phyloP scores from a whole-genome alignment of 1,284 basidiomycete species.

The Cutaneotrichosporon sp. region DNA sequence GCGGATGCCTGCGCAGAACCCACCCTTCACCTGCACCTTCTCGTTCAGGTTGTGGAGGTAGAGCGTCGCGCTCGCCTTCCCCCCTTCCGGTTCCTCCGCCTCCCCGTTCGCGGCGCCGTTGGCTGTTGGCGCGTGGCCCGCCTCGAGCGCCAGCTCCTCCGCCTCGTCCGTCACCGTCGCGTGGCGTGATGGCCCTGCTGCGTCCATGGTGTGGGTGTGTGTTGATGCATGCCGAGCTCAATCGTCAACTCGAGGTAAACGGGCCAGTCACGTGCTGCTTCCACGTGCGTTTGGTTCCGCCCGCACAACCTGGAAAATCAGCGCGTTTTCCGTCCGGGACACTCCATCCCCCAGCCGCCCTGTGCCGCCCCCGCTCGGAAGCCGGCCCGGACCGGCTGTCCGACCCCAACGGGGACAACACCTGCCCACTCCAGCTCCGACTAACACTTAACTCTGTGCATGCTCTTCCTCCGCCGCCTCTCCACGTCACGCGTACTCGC shows the following conservation, averaged over 20 bases:
- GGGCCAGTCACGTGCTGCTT: not conserved
- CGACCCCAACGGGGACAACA: not conserved
- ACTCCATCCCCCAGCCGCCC: not conserved
- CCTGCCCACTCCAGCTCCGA: not conserved
- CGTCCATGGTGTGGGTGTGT: constrained; percentile 10
- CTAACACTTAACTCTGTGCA: too few species aligned
- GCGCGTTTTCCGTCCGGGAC: too few species aligned
- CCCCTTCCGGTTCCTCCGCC: constrained; percentile 35
- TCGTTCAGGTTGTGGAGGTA: constrained; percentile 99
- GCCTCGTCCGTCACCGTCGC: constrained; percentile 31
- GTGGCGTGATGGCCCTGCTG: constrained; percentile 26
- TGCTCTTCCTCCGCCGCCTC: constrained; percentile 3
- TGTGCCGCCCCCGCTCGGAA: too few species aligned
- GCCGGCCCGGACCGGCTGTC: not conserved
- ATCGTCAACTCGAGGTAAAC: too few species aligned
- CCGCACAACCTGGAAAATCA: too few species aligned
- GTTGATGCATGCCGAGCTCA: too few species aligned
- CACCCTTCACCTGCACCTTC: constrained; percentile 85
- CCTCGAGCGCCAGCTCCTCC: constrained; percentile 24
- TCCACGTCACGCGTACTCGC: not conserved
- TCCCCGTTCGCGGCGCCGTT: constrained; percentile 9
- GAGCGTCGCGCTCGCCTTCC: constrained; percentile 82
- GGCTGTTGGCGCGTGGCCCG: constrained; percentile 2
- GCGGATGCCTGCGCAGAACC: constrained; percentile 29
- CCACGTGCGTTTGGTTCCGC: not conserved